Conservation (phyloP, 176 grass and related monocot genomes). For the Pontederia crassipes region DNA sequence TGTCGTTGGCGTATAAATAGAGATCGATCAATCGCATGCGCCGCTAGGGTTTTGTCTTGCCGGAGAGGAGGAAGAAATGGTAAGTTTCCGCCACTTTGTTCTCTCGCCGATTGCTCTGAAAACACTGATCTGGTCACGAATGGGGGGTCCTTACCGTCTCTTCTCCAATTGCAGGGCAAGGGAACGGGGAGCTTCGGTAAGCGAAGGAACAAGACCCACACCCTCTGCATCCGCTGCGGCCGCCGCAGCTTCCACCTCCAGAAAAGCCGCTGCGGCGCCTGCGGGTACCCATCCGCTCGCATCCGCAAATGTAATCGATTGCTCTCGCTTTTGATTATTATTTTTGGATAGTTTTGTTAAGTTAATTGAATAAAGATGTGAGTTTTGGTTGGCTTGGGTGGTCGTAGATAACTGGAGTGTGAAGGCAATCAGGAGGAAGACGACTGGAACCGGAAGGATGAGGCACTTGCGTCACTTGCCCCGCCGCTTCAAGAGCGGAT, state of each 20-base stretch:
- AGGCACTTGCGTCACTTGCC: too few relatives aligned
- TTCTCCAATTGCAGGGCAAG: conserved; percentile 15
- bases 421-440: too few relatives aligned
- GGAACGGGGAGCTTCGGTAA: conserved; percentile 39
- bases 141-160: not conserved
- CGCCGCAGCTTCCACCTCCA: conserved; percentile 34
- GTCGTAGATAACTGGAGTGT: too few relatives aligned
- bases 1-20: too few relatives aligned
- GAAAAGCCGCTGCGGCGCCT: conserved; percentile 33
- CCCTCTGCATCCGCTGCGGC: conserved; percentile 26
- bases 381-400: too few relatives aligned
- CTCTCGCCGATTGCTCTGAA: not conserved
- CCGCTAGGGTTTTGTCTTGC: too few relatives aligned
- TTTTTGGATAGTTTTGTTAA: too few relatives aligned
- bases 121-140: not conserved
- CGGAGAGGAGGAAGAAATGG: conserved; percentile 11
- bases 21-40: too few relatives aligned
- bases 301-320: conserved; percentile 27
- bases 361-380: too few relatives aligned
- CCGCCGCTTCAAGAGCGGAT: too few relatives aligned
- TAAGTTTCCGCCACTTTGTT: not conserved
- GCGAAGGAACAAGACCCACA: conserved; percentile 42
- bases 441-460: too few relatives aligned
- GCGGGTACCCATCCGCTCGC: conserved; percentile 31
- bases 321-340: too few relatives aligned